Base-by-base conservation (phyloP, 306 rosid genomes). In the Fagus crenata region DNA sequence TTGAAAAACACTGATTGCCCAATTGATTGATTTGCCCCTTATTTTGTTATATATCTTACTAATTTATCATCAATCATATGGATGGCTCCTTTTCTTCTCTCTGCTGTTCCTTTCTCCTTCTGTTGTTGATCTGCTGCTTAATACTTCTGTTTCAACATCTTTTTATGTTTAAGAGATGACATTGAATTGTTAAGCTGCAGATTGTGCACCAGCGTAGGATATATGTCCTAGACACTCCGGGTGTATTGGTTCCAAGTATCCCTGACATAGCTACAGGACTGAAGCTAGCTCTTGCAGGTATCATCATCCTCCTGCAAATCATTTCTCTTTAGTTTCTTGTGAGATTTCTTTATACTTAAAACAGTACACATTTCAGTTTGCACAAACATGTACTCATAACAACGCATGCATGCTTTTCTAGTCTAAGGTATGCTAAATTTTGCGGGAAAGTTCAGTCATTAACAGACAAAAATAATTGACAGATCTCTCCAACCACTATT, bases 261-360 rank as follows among this genome's bases (percentile, higher is more conserved):
- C 86, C 96, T n/a, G 90, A 93, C 80, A 89, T 90, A 28, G 98
- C 92, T 84, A 93, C 94, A 6, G 97, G 97, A 61, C 73, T 93
- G 65, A 90, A 89, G 89, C 89, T 93, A 77, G 96, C 98, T 77
- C 98, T 93, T 81, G 87, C 96, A 81, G 96, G 97, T 90, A n/a
- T n/a, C n/a, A 77, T 72, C 53, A 49, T 76, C 60, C 31, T 68
- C 69, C 31, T 76, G 7, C 53, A 41, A 41, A 6, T 41, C 5
- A 41, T 41, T 41, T 41, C 43, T 41, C 43, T 4, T 41, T 41
- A 41, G 8, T 41, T 41, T 41, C 43, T 41, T 0, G 1, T 0
- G 43, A 41, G 43, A 41, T 4, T 5, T 41, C 5, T 4, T 1
- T 41, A 41, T 6, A 4, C 1, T 41, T 41, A 41, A 41, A 4